A percentile compares a stretch with the other conserved stretches of the same genome.
Evolutionary conservation across 768 basidiomycete genomes (phyloP).

Genomic region (Lentinula boryana): DNA sequence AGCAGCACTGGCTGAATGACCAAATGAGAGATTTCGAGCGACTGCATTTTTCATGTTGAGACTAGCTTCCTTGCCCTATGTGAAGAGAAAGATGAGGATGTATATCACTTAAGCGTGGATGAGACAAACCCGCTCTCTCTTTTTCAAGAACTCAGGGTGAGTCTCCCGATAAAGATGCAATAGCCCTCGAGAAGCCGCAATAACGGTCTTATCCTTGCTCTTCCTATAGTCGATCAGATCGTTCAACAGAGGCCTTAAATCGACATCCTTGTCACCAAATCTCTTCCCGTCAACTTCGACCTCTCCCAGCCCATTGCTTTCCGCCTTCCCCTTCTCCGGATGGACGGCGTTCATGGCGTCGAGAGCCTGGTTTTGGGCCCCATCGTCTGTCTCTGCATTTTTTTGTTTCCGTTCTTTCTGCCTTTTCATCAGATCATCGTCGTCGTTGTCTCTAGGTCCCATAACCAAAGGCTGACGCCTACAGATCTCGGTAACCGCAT

Average conservation of each 20-base stretch:
- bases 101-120: not conserved
- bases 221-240: conserved; percentile 95
- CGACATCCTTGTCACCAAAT: conserved; percentile 1
- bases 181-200: conserved; percentile 82
- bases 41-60: conserved; percentile 61
- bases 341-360: not conserved
- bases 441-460: conserved; percentile 27
- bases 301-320: not conserved
- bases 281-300: not conserved
- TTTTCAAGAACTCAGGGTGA: conserved; percentile 88
- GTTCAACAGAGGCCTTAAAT: conserved; percentile 44
- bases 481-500: conserved; percentile 93
- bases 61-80: conserved; percentile 83
- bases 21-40: conserved; percentile 70
- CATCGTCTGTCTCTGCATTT: not conserved
- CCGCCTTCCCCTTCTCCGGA: not conserved
- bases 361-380: not conserved
- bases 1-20: conserved; percentile 68
- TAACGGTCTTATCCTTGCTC: conserved; percentile 90
- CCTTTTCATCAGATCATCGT: conserved; percentile 53
- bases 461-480: conserved; percentile 93
- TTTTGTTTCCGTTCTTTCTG: not conserved
- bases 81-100: conserved; percentile 9
- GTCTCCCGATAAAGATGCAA: conserved; percentile 93
- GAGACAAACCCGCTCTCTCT: conserved; percentile 68